These are phyloP conservation scores for Dothideomycetes sp. DNA, from an alignment of 2,329 filamentous ascomycete species.

Conservation along the genomic window DNA sequence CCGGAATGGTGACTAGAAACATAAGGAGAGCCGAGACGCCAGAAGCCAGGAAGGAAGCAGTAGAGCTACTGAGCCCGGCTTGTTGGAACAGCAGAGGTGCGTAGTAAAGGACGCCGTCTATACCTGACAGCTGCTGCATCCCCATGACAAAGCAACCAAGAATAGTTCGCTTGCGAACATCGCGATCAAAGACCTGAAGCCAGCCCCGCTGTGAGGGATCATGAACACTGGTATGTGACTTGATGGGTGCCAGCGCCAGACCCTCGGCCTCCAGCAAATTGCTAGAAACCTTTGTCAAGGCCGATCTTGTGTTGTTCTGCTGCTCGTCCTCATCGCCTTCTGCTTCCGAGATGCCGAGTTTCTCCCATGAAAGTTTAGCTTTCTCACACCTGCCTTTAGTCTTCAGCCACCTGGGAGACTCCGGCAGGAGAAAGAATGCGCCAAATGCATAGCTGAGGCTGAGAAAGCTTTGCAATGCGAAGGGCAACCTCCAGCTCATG, in stretches of 20 bases:
- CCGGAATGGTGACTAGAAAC: slow-evolving; percentile 48
- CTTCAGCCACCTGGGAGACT: slow-evolving; percentile 52
- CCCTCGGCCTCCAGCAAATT: slow-evolving; percentile 5
- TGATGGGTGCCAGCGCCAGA: slow-evolving; percentile 6
- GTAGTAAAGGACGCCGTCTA: slow-evolving; percentile 53
- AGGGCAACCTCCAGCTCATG: slow-evolving; percentile 50
- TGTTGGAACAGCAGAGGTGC: slow-evolving; percentile 52
- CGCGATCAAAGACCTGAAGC: not conserved
- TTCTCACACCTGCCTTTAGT: slow-evolving; percentile 38
- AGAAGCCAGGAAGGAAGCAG: slow-evolving; percentile 51
- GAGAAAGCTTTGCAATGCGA: slow-evolving; percentile 38
- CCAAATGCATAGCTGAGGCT: slow-evolving; percentile 32
- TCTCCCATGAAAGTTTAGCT: slow-evolving; percentile 35
- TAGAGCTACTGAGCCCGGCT: slow-evolving; percentile 46
- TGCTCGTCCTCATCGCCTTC: slow-evolving; percentile 38
- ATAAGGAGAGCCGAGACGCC: slow-evolving; percentile 53
- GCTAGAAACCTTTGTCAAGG: slow-evolving; percentile 11
- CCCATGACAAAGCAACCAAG: slow-evolving; percentile 46
- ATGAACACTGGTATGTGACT: slow-evolving; percentile 2
- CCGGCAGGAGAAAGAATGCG: slow-evolving; percentile 38
- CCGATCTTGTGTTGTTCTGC: slow-evolving; percentile 24
- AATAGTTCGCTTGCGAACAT: slow-evolving; percentile 29
- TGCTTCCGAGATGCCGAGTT: slow-evolving; percentile 29
- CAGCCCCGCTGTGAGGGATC: not conserved
- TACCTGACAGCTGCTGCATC: slow-evolving; percentile 47